Conservation (phyloP, 108 stramenopile genomes). For the Thalassiosira profunda region DNA sequence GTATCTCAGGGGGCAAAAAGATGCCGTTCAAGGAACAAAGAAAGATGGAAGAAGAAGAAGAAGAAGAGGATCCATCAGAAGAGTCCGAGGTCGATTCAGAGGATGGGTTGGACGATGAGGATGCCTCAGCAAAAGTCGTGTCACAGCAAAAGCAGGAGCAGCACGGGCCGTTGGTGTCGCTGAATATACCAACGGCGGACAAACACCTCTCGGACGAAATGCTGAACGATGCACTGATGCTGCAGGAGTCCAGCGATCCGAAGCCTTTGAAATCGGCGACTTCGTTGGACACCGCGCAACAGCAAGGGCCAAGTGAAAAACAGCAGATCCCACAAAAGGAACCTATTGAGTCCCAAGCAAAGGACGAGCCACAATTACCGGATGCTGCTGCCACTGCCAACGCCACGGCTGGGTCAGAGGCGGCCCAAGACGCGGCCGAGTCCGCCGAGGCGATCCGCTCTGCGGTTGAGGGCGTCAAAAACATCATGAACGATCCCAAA, state of each 20-base stretch:
- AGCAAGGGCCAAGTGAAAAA: too few relatives aligned
- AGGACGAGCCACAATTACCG: not conserved
- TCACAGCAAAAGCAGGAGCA: constrained; percentile 20
- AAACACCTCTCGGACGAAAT: constrained; percentile 65
- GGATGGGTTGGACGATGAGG: not conserved
- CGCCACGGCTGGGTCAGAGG: constrained; percentile 37
- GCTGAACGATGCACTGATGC: constrained; percentile 63
- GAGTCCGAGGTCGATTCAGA: not conserved
- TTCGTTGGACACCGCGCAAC: too few relatives aligned
- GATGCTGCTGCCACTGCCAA: not conserved
- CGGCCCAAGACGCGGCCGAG: constrained; percentile 50
- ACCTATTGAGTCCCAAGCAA: constrained; percentile 14
- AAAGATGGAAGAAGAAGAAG: constrained; percentile 1
- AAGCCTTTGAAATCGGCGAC: not conserved
- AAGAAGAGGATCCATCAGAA: not conserved
- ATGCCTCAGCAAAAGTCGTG: not conserved
- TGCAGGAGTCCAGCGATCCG: constrained; percentile 45
- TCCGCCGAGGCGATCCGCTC: constrained; percentile 70
- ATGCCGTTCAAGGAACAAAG: not conserved
- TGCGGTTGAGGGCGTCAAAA: constrained; percentile 57
- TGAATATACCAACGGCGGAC: constrained; percentile 62
- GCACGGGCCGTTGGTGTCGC: constrained; percentile 41
- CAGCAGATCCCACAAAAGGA: constrained; percentile 6
- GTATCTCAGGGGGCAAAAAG: not conserved
- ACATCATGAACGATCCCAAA: constrained; percentile 75